Conservation (phyloP, 768 basidiomycete species). For the Tubosaeta sp. region DNA sequence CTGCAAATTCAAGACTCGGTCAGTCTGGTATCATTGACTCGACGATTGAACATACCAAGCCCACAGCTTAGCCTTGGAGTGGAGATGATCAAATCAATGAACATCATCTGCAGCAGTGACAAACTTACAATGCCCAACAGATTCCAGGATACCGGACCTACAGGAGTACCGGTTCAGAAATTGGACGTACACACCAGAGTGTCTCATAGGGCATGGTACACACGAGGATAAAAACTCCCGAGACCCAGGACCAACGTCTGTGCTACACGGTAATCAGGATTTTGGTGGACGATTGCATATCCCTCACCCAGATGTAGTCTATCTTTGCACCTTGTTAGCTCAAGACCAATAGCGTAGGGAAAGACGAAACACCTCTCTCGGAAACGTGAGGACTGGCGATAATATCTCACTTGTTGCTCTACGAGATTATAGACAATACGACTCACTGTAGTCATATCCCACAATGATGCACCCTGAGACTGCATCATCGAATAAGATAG, state of each 20-base stretch:
- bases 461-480: background rate
- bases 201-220: background rate
- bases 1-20: background rate
- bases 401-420: background rate
- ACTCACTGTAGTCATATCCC: conserved; percentile 11
- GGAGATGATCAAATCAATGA: background rate
- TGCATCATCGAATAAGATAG: background rate
- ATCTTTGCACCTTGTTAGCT: conserved; percentile 3
- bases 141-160: background rate
- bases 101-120: background rate
- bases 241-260: conserved; percentile 11
- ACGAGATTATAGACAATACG: no score
- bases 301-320: conserved; percentile 16
- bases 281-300: background rate
- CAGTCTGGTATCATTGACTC: background rate
- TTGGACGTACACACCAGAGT: background rate
- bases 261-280: background rate
- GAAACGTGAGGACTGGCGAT: conserved; percentile 4
- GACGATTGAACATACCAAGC: background rate
- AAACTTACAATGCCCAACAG: conserved; percentile 1
- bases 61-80: background rate
- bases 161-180: background rate
- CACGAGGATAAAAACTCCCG: conserved; percentile 13
- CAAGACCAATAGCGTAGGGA: background rate
- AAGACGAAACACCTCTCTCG: background rate